These are phyloP conservation scores for Ilex asprella DNA, from an alignment of 257 asterid species.

Conservation along the genomic window DNA sequence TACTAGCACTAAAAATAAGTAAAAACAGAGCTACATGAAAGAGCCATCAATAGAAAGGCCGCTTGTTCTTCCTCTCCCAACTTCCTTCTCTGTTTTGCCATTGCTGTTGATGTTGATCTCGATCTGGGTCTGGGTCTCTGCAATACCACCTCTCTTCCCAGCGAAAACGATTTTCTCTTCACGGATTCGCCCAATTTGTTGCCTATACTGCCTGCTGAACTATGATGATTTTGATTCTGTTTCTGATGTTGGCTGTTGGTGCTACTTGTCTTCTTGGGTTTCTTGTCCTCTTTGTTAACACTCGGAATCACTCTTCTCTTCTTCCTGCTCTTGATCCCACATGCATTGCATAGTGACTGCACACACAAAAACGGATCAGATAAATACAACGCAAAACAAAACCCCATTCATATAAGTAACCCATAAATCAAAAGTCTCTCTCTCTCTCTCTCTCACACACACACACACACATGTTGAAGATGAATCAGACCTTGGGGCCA, in stretches of 20 bases:
- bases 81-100: constrained; percentile 20
- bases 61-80: constrained; percentile 71
- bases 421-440: no score
- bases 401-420: background rate
- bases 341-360: constrained; percentile 75
- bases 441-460: no score
- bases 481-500: constrained; percentile 53
- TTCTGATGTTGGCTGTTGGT: constrained; percentile 7
- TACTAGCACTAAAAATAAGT: constrained; percentile 11
- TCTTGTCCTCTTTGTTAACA: constrained; percentile 10
- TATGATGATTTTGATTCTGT: background rate
- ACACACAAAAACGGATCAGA: background rate
- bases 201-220: no score
- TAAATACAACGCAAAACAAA: no score
- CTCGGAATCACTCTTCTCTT: constrained; percentile 14
- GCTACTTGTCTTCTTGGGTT: constrained; percentile 1
- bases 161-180: constrained; percentile 35
- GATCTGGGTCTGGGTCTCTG: constrained; percentile 22
- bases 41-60: constrained; percentile 66
- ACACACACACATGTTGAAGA: background rate
- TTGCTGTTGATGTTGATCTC: constrained; percentile 19
- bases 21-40: constrained; percentile 64
- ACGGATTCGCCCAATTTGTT: constrained; percentile 24
- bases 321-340: constrained; percentile 66
- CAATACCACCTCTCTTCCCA: constrained; percentile 32